phyloP scores from a whole-genome alignment of 176 grass and related monocot species.

The Luzula sylvatica region DNA sequence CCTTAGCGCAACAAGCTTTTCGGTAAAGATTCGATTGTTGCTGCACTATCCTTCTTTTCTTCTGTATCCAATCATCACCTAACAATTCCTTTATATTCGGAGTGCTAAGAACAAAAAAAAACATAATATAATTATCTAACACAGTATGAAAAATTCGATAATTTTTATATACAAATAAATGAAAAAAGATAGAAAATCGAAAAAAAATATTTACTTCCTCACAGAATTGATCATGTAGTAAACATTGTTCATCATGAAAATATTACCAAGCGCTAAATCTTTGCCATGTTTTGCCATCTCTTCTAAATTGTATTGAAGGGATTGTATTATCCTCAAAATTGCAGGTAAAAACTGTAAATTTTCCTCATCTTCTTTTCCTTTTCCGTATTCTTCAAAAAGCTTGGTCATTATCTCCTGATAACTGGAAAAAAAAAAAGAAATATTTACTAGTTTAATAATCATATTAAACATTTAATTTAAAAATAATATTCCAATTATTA shows the following conservation, averaged over 20 bases:
- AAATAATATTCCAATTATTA: too few species aligned
- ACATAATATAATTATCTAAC: not conserved
- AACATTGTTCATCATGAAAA: constrained; percentile 81
- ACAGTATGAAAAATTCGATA: not conserved
- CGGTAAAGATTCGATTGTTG: constrained; percentile 54
- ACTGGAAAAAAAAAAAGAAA: constrained; percentile 21
- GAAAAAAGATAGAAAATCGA: not conserved
- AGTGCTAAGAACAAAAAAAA: constrained; percentile 36
- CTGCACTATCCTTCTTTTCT: constrained; percentile 46
- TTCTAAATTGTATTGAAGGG: constrained; percentile 51
- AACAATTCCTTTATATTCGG: constrained; percentile 35
- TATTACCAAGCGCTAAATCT: constrained; percentile 28
- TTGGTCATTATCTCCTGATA: constrained; percentile 37
- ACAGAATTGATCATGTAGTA: constrained; percentile 58
- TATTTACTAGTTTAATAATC: not conserved
- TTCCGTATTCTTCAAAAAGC: constrained; percentile 30
- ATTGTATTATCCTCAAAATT: constrained; percentile 33
- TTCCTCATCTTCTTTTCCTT: constrained; percentile 25
- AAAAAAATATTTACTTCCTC: constrained; percentile 34
- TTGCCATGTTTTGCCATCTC: constrained; percentile 41
- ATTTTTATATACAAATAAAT: not conserved
- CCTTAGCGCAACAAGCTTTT: constrained; percentile 60
- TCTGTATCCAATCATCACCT: constrained; percentile 66
- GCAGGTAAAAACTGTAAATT: constrained; percentile 28
- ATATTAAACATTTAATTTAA: too few species aligned